phyloP scores from a whole-genome alignment of 805 yeast genomes.

The Candida corydali region DNA sequence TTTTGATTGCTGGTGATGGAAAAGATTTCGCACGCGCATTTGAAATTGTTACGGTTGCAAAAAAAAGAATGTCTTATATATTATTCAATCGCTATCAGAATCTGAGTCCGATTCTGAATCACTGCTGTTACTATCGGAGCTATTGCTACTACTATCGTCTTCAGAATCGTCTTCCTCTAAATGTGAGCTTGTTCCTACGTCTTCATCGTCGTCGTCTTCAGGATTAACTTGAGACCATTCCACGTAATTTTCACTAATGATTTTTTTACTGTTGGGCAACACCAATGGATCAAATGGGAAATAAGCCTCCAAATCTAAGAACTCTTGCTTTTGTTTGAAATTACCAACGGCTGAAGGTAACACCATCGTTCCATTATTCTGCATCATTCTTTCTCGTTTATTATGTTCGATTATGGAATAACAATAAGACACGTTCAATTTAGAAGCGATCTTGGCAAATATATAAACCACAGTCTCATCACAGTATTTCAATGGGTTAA shows the following conservation, averaged over 20 bases:
- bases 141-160: slow-evolving; percentile 19
- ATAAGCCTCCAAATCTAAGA: slow-evolving; percentile 86
- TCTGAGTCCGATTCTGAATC: slow-evolving; percentile 6
- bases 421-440: slow-evolving; percentile 87
- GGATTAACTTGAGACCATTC: slow-evolving; percentile 66
- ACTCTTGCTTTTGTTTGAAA: slow-evolving; percentile 68
- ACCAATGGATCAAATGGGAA: slow-evolving; percentile 94
- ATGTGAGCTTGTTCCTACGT: slow-evolving; percentile 26
- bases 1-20: slow-evolving; percentile 8
- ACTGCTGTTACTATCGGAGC: slow-evolving; percentile 8
- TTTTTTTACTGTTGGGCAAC: slow-evolving; percentile 54
- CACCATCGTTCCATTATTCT: slow-evolving; percentile 26
- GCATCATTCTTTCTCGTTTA: slow-evolving; percentile 61
- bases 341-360: slow-evolving; percentile 32
- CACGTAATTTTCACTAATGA: slow-evolving; percentile 52
- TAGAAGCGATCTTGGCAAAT: slow-evolving; percentile 89
- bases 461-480: slow-evolving; percentile 90
- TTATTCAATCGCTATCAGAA: neutral
- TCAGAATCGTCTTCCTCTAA: slow-evolving; percentile 20
- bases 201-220: slow-evolving; percentile 58
- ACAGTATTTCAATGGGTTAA: slow-evolving; percentile 90
- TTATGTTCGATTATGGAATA: slow-evolving; percentile 90
- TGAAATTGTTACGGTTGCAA: neutral
- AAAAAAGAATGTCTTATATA: neutral
- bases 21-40: neutral